Evolutionary conservation across 257 asterid genomes (phyloP).

Genomic region (Asclepias syriaca): DNA sequence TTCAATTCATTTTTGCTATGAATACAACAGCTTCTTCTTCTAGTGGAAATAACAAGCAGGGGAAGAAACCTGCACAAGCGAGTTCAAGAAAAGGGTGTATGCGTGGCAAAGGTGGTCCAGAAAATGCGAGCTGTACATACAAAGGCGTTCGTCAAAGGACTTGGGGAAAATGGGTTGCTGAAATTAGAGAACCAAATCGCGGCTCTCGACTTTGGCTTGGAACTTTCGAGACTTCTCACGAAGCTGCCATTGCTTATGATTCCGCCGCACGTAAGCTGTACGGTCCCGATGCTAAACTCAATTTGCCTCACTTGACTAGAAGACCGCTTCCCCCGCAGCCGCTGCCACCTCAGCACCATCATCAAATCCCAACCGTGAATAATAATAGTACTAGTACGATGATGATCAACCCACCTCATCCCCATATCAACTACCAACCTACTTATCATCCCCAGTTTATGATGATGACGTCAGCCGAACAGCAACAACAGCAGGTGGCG

Average conservation of each 20-base stretch:
- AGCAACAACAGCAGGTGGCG: background rate
- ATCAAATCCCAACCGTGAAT: background rate
- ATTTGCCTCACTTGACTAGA: slow-evolving; percentile 33
- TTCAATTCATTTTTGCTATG: background rate
- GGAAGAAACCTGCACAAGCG: slow-evolving; percentile 33
- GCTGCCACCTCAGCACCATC: background rate
- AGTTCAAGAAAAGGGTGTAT: slow-evolving; percentile 76
- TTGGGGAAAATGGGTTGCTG: slow-evolving; percentile 95
- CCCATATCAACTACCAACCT: background rate
- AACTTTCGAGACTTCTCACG: slow-evolving; percentile 64
- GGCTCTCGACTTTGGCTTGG: slow-evolving; percentile 88
- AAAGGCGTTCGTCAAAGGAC: slow-evolving; percentile 87
- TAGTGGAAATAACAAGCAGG: background rate
- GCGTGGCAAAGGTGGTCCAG: slow-evolving; percentile 92
- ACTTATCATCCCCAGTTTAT: background rate
- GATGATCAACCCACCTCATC: no score
- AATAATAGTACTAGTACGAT: no score
- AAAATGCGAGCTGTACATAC: slow-evolving; percentile 61
- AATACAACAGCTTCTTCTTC: background rate
- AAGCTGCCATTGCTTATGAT: slow-evolving; percentile 72
- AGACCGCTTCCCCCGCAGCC: background rate
- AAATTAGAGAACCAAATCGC: slow-evolving; percentile 78
- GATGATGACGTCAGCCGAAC: background rate
- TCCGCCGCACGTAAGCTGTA: slow-evolving; percentile 61
- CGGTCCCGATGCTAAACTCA: slow-evolving; percentile 58